Evolutionary conservation across 2,329 filamentous ascomycete genomes (phyloP).

Genomic region (Pestalotiopsis sp.): DNA sequence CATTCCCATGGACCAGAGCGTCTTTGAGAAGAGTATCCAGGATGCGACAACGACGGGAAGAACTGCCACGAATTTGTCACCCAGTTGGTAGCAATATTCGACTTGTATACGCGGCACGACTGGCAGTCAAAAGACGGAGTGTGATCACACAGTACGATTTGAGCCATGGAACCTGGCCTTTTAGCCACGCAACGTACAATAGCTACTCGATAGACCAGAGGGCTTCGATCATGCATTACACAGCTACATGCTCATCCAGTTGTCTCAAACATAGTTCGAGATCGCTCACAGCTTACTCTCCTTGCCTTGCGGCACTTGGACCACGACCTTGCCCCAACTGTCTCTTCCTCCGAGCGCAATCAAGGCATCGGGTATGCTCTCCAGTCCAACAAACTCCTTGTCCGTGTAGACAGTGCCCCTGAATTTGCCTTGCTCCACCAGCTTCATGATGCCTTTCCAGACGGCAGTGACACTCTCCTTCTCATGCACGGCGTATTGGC

Average conservation of each 20-base stretch:
- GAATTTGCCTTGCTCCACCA: slow-evolving; percentile 80
- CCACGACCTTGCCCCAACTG: slow-evolving; percentile 96
- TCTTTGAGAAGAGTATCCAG: too few relatives aligned
- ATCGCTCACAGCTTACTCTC: slow-evolving; percentile 54
- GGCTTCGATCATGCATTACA: neutral
- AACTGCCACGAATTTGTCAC: too few relatives aligned
- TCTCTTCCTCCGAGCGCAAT: slow-evolving; percentile 76
- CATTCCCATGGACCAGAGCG: too few relatives aligned
- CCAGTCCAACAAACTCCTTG: slow-evolving; percentile 79
- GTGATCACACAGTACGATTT: too few relatives aligned
- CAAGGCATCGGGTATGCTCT: slow-evolving; percentile 76
- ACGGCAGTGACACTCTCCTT: slow-evolving; percentile 70
- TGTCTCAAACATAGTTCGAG: neutral
- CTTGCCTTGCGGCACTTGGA: slow-evolving; percentile 75
- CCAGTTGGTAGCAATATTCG: too few relatives aligned
- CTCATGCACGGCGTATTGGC: slow-evolving; percentile 77
- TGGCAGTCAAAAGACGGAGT: too few relatives aligned
- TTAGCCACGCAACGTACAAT: too few relatives aligned
- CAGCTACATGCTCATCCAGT: neutral
- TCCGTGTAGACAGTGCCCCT: slow-evolving; percentile 82
- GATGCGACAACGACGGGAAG: too few relatives aligned
- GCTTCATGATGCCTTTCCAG: slow-evolving; percentile 79
- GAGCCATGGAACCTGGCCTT: too few relatives aligned
- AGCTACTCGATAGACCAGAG: too few relatives aligned
- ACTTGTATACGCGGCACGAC: too few relatives aligned